Evolutionary conservation across 2,329 filamentous ascomycete species (phyloP), one percentile per base, ranked within the genome.

Genomic region (Aspergillus pseudoviridinutans): DNA sequence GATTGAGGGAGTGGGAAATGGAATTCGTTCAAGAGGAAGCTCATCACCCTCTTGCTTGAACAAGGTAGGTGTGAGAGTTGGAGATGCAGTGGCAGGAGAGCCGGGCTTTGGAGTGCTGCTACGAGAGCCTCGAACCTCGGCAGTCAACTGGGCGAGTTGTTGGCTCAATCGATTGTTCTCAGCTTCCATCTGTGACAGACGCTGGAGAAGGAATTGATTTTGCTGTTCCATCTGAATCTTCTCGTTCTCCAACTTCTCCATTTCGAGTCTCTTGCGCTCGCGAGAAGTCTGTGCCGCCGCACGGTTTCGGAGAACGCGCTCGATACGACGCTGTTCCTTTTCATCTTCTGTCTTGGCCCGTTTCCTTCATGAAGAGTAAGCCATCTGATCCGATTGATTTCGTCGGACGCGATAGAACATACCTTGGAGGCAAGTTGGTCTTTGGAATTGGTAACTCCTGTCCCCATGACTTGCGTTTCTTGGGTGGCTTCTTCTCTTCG

Each of bases 401-500:
- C 51, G 25, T 6, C 47, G 35, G n/a, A n/a, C 12, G 3, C 28
- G 42, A 60, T 49, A 3, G 17, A 61, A 70, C 79, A 70, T 85
- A 90, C 88, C 92, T 88, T 42, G 93, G 93, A 60, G 93, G 93
- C 7, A 97, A 86, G 71, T 93, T 95, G 32, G 94, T 97, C 84
- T 97, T 97, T 47, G 94, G 94, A 71, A 95, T 91, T 20, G 94
- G 94, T 44, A 97, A 86, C 74, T 96, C 91, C 77, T 99, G 94
- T 51, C 94, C 94, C 94, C 94, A 99, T 51, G 94, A 97, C 80
- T 97, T 99, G 69, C 94, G 84, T 85, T 97, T 97, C 85, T 97
- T 97, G 38, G 83, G 79, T 1, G 84, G 82, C 79, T 91, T 94
- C 82, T 90, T 91, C 59, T 77, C 75, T 50, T 87, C 84, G 0